phyloP scores from a whole-genome alignment of 768 basidiomycete species.

The Daedaleopsis nitida region DNA sequence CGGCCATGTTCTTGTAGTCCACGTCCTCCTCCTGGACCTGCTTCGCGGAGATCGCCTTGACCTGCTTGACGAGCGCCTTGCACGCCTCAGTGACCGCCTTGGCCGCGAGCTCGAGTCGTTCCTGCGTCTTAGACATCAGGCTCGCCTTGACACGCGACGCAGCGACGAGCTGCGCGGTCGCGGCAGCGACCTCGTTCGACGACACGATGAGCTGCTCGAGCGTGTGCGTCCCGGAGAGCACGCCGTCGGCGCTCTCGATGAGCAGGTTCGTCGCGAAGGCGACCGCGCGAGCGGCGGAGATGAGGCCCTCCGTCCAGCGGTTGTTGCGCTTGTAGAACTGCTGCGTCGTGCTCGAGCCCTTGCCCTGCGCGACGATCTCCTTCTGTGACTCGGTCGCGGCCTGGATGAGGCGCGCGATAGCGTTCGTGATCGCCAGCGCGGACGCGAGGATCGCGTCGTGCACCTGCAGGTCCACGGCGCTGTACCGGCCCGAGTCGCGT shows the following conservation, averaged over 20 bases:
- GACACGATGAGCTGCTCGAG: conserved; percentile 98
- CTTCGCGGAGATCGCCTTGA: conserved; percentile 90
- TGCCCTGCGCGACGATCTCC: conserved; percentile 96
- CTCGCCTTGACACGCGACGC: conserved; percentile 98
- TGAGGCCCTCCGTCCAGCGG: conserved; percentile 98
- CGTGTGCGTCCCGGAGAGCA: conserved; percentile 94
- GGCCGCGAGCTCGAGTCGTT: conserved; percentile 91
- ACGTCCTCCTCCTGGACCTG: conserved; percentile 80
- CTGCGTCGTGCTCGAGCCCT: conserved; percentile 86
- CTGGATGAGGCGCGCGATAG: conserved; percentile 91
- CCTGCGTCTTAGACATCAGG: conserved; percentile 98
- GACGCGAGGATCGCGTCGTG: conserved; percentile 96
- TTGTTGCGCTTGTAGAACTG: conserved; percentile 99
- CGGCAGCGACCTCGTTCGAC: conserved; percentile 97
- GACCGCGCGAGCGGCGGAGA: conserved; percentile 96
- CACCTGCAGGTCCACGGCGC: conserved; percentile 90
- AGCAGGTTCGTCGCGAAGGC: conserved; percentile 94
- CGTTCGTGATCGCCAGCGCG: conserved; percentile 93
- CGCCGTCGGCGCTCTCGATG: conserved; percentile 97
- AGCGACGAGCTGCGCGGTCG: conserved; percentile 97
- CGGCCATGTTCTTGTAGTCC: conserved; percentile 89
- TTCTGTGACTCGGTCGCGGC: conserved; percentile 98
- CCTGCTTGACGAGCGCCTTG: conserved; percentile 93
- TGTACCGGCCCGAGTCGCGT: conserved; percentile 83
- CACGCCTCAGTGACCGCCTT: conserved; percentile 98